Evolutionary conservation across 2,329 filamentous ascomycete species (phyloP), one percentile per base, ranked within the genome.

Genomic region (Curvularia verruculosa): DNA sequence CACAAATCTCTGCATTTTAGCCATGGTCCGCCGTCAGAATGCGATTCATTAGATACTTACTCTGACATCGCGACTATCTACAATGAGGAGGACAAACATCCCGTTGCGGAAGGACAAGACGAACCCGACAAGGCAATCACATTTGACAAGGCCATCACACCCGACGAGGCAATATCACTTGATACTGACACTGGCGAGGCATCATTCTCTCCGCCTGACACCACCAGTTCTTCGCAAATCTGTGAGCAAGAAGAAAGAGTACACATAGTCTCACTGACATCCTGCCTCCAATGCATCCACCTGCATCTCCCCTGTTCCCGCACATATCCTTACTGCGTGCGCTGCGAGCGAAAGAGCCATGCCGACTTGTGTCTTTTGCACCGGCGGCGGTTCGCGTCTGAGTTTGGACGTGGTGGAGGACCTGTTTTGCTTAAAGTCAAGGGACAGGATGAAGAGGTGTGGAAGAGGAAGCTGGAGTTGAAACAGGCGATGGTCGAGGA

Each of bases 271-370:
- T 65, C 46, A 28, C 39, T 75, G 5, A 66, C 63, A 6, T 73
- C 72, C 3, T 76, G 73, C 19, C 58, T 69, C 0, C 70, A 75
- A 56, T 76, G 73, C 58, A 66, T 58, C 1, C 61, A 69, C 19
- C 49, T 59, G 0, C 36, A 49, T 2, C 61, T 76, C 2, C 65
- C 66, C 8, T 76, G 73, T 53, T 74, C 71, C 0, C 61, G 71
- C 24, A 72, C 63, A 1, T 47, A 58, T 8, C 71, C 73, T 0
- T 21, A 49, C 31, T 76, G 72, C 48, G 61, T 64, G 0, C 70
- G 73, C 7, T 75, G 73, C 51, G 50, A 45, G 6, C 64, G 73
- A 2, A 55, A 63, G 5, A 65, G 59, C 2, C 12, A 51, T 6
- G 52, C 41, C 1, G 39, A 61, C 0, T 2, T 62, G 1, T 76